Evolutionary conservation across 768 basidiomycete genomes (phyloP), one percentile per base, ranked within the genome.

Genomic region (Artomyces pyxidatus): DNA sequence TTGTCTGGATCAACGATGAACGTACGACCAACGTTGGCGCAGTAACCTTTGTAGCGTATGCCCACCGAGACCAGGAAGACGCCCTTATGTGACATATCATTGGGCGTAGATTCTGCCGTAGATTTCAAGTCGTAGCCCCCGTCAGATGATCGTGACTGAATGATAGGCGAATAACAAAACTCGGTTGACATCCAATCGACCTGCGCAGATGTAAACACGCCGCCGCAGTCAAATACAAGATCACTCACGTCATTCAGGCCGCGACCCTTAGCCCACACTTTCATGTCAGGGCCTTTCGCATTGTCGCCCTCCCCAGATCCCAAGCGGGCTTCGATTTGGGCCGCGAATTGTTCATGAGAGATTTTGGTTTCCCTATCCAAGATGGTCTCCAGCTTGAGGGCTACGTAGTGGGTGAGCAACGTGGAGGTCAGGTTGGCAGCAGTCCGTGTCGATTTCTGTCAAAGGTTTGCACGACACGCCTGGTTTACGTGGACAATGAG

Each of bases 1-100:
- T 86, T 83, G 54, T 83, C 83, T 2, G 95, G 95, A 61, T 95
- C 92, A 32, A 98, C 93, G 57, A 97, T 88, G 67, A 96, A 94
- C 2, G 89, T 97, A 38, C 95, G 77, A 4, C 89, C 93, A 55
- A 97, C 78, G 63, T 92, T 95, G 25, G 88, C 81, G 61, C 91
- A 92, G 58, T 99, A 98, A 1, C 83, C 85, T 61, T 85, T 94
- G 68, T 95, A 97, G 23, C 91, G 80, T 63, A 98, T 74, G 23
- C 94, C 95, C 54, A 96, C 77, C 4, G 86, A 80, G 9, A 89
- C 81, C 6, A 98, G 70, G 49, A 97, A 79, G 35, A 98, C 89
- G 17, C 94, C 94, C 59, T 87, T 83, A 68, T 88, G 79, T 42
- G 88, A 82, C 55, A 97, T 85, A 50, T 76, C 74, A 59, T 95